phyloP scores from a whole-genome alignment of 306 rosid genomes.

The Cicer chorassanicum region DNA sequence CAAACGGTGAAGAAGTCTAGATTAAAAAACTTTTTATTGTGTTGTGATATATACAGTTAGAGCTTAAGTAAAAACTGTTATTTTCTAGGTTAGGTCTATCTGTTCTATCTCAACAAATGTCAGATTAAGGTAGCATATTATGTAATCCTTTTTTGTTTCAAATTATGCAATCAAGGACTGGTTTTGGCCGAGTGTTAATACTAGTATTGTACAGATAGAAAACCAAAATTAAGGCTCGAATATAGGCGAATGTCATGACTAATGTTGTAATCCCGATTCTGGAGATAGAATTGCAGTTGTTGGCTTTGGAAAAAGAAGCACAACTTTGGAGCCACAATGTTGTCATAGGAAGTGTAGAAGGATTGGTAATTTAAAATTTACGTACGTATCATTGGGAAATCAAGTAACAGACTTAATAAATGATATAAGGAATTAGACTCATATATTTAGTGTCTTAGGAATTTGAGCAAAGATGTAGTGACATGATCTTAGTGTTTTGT shows the following conservation, averaged over 20 bases:
- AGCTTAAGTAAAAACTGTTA: neutral
- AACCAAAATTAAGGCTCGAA: neutral
- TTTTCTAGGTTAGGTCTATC: too few species aligned
- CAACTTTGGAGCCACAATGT: neutral
- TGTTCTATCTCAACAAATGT: neutral
- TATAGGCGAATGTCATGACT: neutral
- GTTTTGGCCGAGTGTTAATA: neutral
- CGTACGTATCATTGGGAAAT: neutral
- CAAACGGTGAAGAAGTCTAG: conserved; percentile 9
- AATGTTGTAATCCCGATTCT: neutral
- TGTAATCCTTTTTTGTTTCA: neutral
- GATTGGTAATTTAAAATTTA: neutral
- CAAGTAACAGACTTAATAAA: neutral
- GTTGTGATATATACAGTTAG: neutral
- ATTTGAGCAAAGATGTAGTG: neutral
- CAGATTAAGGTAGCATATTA: neutral
- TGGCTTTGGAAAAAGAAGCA: neutral
- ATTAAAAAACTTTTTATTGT: conserved; percentile 5
- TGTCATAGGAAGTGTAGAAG: neutral
- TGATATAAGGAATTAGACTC: neutral
- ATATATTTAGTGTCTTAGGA: neutral
- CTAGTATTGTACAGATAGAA: neutral
- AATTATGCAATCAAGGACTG: neutral
- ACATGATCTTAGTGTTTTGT: neutral
- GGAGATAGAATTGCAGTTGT: too few species aligned